phyloP scores from a whole-genome alignment of 1,284 basidiomycete species.

The Serendipita sp. region DNA sequence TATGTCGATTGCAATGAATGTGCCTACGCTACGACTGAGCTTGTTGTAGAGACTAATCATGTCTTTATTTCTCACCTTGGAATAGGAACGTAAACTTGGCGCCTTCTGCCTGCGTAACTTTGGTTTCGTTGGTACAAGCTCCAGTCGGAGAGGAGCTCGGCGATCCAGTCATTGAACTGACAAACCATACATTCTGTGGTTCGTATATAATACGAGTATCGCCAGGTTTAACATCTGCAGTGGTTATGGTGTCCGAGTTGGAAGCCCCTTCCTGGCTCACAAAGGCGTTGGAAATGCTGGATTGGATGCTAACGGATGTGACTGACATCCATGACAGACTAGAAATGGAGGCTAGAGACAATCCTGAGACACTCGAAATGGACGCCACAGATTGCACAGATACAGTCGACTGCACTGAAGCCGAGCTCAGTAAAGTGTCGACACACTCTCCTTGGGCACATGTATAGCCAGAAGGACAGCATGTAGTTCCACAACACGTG shows the following conservation, averaged over 20 bases:
- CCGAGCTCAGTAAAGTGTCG: background rate
- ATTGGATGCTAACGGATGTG: too few species aligned
- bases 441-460: background rate
- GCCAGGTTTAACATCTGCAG: background rate
- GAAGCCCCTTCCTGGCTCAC: background rate
- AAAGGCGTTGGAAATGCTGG: too few species aligned
- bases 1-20: background rate
- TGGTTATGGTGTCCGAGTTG: background rate
- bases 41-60: background rate
- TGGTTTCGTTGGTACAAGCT: background rate
- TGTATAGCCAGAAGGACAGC: background rate
- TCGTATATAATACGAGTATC: background rate
- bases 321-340: background rate
- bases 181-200: background rate
- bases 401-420: background rate
- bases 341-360: background rate
- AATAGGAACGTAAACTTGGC: background rate
- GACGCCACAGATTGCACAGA: background rate
- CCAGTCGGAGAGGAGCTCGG: background rate
- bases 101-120: background rate
- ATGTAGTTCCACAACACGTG: background rate
- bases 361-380: background rate
- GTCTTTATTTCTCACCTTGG: background rate
- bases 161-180: background rate
- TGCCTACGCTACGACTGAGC: background rate